These are phyloP conservation scores for Solanum medicagineum DNA, from an alignment of 257 asterid species.

Conservation along the genomic window DNA sequence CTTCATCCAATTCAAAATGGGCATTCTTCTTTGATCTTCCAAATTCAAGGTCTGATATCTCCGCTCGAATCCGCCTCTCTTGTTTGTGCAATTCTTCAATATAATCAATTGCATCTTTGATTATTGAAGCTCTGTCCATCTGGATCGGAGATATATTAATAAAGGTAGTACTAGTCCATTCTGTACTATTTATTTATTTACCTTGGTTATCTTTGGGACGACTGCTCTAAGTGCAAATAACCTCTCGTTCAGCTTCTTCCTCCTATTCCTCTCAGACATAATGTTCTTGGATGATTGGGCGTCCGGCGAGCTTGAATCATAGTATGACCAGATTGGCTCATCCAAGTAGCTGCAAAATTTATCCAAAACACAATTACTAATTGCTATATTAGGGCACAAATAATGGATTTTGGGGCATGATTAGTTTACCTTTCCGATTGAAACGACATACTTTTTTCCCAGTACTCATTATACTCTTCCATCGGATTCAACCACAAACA, in stretches of 20 bases:
- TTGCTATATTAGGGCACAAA: neutral
- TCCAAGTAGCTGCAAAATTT: slow-evolving; percentile 23
- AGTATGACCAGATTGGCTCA: slow-evolving; percentile 33
- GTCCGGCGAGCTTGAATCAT: slow-evolving; percentile 69
- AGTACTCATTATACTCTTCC: too few relatives aligned
- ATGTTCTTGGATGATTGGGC: slow-evolving; percentile 45
- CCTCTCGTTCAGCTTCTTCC: slow-evolving; percentile 67
- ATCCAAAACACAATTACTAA: neutral
- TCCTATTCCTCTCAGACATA: slow-evolving; percentile 60
- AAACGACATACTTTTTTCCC: too few relatives aligned
- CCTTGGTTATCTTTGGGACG: slow-evolving; percentile 83
- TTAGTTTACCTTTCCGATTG: too few relatives aligned
- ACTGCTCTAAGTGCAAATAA: slow-evolving; percentile 67
- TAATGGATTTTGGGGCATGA: neutral
- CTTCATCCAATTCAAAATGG: slow-evolving; percentile 22
- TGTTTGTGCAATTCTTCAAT: slow-evolving; percentile 47
- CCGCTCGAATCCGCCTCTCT: slow-evolving; percentile 37
- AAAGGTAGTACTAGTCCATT: too few relatives aligned
- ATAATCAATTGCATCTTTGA: slow-evolving; percentile 76
- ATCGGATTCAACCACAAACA: too few relatives aligned
- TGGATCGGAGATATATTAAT: neutral
- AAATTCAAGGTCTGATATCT: slow-evolving; percentile 45
- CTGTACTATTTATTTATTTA: too few relatives aligned
- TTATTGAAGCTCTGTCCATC: slow-evolving; percentile 88
- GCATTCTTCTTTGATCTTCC: slow-evolving; percentile 1